Base-by-base conservation (phyloP, 208 protist species). In the Spongospora subterranea region DNA sequence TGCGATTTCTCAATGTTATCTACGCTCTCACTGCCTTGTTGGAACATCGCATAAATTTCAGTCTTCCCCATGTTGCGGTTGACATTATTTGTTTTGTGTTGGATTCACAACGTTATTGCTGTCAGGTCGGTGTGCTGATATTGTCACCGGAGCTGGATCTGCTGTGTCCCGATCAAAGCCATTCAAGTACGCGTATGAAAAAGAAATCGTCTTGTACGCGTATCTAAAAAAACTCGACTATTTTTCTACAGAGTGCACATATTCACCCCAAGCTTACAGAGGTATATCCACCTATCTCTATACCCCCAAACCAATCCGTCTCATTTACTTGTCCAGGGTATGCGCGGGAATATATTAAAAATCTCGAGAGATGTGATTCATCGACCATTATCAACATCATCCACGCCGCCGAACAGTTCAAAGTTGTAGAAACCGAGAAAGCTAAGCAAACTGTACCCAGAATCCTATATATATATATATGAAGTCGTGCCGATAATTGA, bases 131-230 rank as follows among this genome's bases (percentile, higher is more conserved):
- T 88, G 90, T 46, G 40, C 43, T 20, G 92, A 94, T 39, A 88
- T 93, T 46, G 77, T 65, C 38, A 92, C 93, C 24, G 93, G 92
- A 35, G 53, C 66, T 17, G 39, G 0, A 0, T 71, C 46, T 43
- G 45, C 54, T 20, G n/a, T 90, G 46, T 46, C 46, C n/a, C 46
- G 92, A 76, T 65, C 60, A 11, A 93, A 93, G 50, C 92, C 92
- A 32, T 92, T 93, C 39, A 93, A 91, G 35, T 93, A 93, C 90
- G 77, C 65, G 6, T 93, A 93, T 6, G 92, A 95, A 60, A 60
- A 89, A 41, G 94, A 95, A 32, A 93, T 95, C 82, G 94, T 95
- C 40, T 40, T 93, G 0, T 95, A 94, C 45, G 92, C 91, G 11
- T 77, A 92, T 50, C 91, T 92, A 20, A 89, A 92, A 38, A 93